Evolutionary conservation across 371 early-diverging fungal genomes (phyloP).

Genomic region (Mucor saturninus): DNA sequence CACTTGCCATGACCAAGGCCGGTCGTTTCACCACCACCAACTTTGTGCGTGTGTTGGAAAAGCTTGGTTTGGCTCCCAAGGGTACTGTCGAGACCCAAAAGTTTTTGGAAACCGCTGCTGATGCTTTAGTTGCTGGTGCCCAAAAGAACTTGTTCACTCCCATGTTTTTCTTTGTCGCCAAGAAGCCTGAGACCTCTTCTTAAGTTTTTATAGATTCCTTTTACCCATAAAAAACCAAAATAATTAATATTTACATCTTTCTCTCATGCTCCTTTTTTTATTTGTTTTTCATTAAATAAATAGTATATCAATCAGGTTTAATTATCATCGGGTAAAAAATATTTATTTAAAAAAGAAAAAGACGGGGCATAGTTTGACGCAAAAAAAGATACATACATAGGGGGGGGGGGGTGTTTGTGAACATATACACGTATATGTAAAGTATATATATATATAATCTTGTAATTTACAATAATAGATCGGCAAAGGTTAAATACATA

Average conservation of each 20-base stretch:
- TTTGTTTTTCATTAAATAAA: conserved; percentile 1
- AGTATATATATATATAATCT: background rate
- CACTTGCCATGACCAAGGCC: conserved; percentile 56
- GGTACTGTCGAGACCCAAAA: conserved; percentile 83
- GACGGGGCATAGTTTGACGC: background rate
- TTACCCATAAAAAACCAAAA: background rate
- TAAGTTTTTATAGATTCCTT: background rate
- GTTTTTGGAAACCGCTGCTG: conserved; percentile 80
- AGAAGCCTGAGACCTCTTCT: conserved; percentile 67
- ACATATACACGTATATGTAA: background rate
- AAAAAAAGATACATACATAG: too few relatives aligned
- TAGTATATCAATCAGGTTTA: background rate
- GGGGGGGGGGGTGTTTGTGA: too few relatives aligned
- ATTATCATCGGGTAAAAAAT: background rate
- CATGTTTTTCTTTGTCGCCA: conserved; percentile 91
- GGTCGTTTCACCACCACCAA: conserved; percentile 70
- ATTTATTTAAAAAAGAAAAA: background rate
- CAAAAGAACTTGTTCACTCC: conserved; percentile 84
- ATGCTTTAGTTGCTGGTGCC: conserved; percentile 80
- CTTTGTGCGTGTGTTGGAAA: conserved; percentile 73
- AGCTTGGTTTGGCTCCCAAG: conserved; percentile 78
- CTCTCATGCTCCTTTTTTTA: background rate
- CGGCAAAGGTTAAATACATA: background rate
- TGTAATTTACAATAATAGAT: conserved; percentile 4
- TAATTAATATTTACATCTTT: background rate